phyloP scores from a whole-genome alignment of 2,329 filamentous ascomycete species.

The Ambrosiella cleistominuta region DNA sequence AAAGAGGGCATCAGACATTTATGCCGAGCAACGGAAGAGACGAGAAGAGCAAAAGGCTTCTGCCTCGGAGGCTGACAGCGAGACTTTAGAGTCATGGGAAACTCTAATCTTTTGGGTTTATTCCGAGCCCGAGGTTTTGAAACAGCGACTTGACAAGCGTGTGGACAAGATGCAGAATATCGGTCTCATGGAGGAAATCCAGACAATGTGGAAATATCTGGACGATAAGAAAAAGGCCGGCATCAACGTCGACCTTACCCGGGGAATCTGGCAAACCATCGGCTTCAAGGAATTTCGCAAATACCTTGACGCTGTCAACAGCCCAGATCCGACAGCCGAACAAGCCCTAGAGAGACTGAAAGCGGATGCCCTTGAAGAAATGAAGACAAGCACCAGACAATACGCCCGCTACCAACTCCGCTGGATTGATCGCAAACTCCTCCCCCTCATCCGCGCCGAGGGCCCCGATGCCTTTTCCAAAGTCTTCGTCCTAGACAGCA shows the following conservation, averaged over 20 bases:
- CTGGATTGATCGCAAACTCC: slow-evolving; percentile 74
- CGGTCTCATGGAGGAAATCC: slow-evolving; percentile 33
- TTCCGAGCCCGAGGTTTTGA: slow-evolving; percentile 49
- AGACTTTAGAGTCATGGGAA: slow-evolving; percentile 24
- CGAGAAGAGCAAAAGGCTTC: neutral
- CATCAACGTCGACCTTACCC: slow-evolving; percentile 46
- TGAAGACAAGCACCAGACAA: slow-evolving; percentile 67
- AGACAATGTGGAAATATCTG: slow-evolving; percentile 27
- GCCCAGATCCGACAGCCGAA: slow-evolving; percentile 12
- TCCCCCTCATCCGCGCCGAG: slow-evolving; percentile 46
- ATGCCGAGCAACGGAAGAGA: slow-evolving; percentile 47
- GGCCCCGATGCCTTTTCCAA: slow-evolving; percentile 32
- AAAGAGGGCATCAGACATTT: slow-evolving; percentile 66
- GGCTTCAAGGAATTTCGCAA: slow-evolving; percentile 81
- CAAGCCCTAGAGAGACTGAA: slow-evolving; percentile 37
- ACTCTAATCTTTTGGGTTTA: slow-evolving; percentile 78
- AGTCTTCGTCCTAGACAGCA: slow-evolving; percentile 70
- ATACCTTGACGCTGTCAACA: slow-evolving; percentile 38
- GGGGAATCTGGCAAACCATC: slow-evolving; percentile 92
- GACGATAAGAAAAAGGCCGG: slow-evolving; percentile 24
- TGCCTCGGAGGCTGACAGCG: neutral
- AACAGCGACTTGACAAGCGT: slow-evolving; percentile 53
- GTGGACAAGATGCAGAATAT: slow-evolving; percentile 66
- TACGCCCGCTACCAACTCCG: slow-evolving; percentile 72
- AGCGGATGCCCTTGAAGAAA: slow-evolving; percentile 47